These are phyloP conservation scores for Circinella minor DNA, from an alignment of 371 early-diverging fungal species.

Conservation along the genomic window DNA sequence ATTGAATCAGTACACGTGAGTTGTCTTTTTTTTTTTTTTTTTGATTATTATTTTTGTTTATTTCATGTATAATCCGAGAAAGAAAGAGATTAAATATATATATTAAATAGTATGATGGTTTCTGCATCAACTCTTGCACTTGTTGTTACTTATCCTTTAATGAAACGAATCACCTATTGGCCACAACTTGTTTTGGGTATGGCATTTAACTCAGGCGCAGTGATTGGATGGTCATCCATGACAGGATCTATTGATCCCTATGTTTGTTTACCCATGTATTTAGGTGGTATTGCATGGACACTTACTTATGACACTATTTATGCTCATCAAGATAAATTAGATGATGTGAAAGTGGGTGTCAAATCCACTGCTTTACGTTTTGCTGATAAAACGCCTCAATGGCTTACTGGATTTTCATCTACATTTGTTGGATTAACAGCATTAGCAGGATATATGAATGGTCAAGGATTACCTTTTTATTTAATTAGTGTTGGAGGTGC, in stretches of 20 bases:
- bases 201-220: slow-evolving; percentile 95
- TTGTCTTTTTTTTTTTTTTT: no score
- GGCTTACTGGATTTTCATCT: slow-evolving; percentile 76
- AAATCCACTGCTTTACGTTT: slow-evolving; percentile 93
- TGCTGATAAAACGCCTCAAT: slow-evolving; percentile 74
- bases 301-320: slow-evolving; percentile 97
- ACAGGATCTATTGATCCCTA: slow-evolving; percentile 70
- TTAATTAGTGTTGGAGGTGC: slow-evolving; percentile 75
- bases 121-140: slow-evolving; percentile 75
- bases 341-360: slow-evolving; percentile 86
- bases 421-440: slow-evolving; percentile 71
- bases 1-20: slow-evolving; percentile 73
- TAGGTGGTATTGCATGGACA: slow-evolving; percentile 92
- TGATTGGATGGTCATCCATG: slow-evolving; percentile 95
- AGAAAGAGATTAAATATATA: no score
- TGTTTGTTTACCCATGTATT: slow-evolving; percentile 84
- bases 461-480: slow-evolving; percentile 76
- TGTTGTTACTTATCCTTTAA: slow-evolving; percentile 88
- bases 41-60: no score
- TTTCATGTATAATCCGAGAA: no score
- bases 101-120: no score
- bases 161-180: slow-evolving; percentile 97
- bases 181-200: slow-evolving; percentile 91
- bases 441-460: slow-evolving; percentile 82
- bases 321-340: slow-evolving; percentile 93